Percentiles rank a stretch among this genome's conserved stretches.
Evolutionary conservation across 2,329 filamentous ascomycete species (phyloP).

Genomic region (Clarireedia sp.): DNA sequence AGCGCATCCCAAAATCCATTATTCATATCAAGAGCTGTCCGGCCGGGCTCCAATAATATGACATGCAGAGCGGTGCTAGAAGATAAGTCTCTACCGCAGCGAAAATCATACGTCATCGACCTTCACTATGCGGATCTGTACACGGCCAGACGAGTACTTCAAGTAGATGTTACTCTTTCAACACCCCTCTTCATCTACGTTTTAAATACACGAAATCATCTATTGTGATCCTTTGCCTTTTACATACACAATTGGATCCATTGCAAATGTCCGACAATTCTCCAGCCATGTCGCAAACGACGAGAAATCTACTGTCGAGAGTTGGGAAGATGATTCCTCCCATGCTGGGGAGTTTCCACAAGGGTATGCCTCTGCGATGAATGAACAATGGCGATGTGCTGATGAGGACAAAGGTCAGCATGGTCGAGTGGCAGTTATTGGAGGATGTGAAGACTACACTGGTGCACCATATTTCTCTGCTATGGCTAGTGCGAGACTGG

Average conservation of each 20-base stretch:
- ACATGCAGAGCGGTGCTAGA: too few relatives aligned
- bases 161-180: background rate
- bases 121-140: too few relatives aligned
- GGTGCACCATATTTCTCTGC: constrained; percentile 97
- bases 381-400: constrained; percentile 10
- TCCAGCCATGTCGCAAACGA: constrained; percentile 55
- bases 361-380: constrained; percentile 50
- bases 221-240: background rate
- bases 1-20: too few relatives aligned
- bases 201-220: background rate
- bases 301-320: constrained; percentile 68
- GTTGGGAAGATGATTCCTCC: constrained; percentile 88
- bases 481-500: constrained; percentile 87
- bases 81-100: too few relatives aligned
- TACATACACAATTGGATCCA: background rate
- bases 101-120: too few relatives aligned
- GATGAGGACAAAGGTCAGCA: constrained; percentile 61
- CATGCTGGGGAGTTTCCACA: constrained; percentile 92
- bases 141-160: background rate
- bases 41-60: too few relatives aligned
- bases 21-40: too few relatives aligned
- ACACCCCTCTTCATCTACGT: too few relatives aligned
- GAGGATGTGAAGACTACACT: constrained; percentile 92
- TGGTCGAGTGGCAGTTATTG: constrained; percentile 86
- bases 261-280: constrained; percentile 23